Evolutionary conservation across 345 rosid genomes (phyloP).

Genomic region (Crucihimalaya himalaica): DNA sequence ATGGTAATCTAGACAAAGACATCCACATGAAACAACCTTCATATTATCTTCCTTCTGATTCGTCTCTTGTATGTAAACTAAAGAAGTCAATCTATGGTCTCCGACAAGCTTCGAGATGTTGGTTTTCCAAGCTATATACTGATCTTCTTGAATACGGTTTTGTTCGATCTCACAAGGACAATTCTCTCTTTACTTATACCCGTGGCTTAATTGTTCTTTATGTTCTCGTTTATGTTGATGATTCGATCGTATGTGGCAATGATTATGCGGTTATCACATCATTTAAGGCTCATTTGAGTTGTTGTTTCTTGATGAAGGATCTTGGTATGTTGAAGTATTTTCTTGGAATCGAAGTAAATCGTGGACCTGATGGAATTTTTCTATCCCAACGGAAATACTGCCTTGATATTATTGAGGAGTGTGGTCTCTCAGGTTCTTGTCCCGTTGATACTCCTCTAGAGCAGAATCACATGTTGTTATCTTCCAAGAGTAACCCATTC

Average conservation of each 20-base stretch:
- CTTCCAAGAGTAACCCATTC: no score
- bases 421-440: neutral
- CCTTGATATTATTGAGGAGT: neutral
- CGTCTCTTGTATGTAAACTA: no score
- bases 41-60: no score
- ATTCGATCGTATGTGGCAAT: neutral
- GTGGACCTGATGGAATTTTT: neutral
- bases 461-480: no score
- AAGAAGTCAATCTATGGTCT: neutral
- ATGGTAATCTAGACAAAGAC: no score
- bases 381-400: neutral
- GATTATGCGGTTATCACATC: neutral
- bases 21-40: no score
- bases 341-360: neutral
- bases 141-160: neutral
- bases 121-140: neutral
- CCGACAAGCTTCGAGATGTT: neutral
- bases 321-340: neutral
- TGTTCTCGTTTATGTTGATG: neutral
- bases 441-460: neutral
- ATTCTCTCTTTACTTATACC: neutral
- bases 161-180: neutral
- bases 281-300: neutral
- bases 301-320: neutral
- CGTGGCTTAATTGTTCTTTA: neutral